Base-by-base conservation (phyloP, 176 grass and related monocot genomes). In the Areca catechu region DNA sequence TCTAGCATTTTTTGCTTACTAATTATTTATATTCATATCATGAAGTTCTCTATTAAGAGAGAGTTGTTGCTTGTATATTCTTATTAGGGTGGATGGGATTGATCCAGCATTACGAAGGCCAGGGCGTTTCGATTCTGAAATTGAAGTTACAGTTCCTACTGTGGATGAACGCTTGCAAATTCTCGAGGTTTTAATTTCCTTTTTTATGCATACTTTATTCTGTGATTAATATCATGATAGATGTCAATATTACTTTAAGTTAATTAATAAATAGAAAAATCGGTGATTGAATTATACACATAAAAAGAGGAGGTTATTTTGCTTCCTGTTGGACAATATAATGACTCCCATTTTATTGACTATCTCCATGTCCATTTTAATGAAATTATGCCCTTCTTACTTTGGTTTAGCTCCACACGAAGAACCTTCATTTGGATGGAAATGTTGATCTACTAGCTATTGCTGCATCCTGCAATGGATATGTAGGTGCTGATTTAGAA, bases 401-500 rank as follows among this genome's bases (percentile, higher is more conserved):
- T 72, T 56, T 75, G 51, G 22, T 81, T 27, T 70, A 96, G 92
- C 83, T 90, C 22, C 75, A 96, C 73, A 10, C 92, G 48, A 96
- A 82, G 48, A 79, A 74, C 67, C 71, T 85, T 61, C 50, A 66
- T 77, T 71, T 90, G 73, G 83, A 82, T 71, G 73, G 77, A 65
- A 79, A 60, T 66, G 83, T 90, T 16, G 72, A 96, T 79, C 86
- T 96, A 67, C 80, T 82, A 79, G 67, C 15, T 49, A 22, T 96
- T 50, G 83, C 83, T 67, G 76, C 80, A 24, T 90, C 58, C 24
- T 87, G 86, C 83, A 90, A 96, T 75, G 92, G 92, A 60, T 90
- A 85, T 72, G 92, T 88, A 60, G 92, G 86, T 54, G 86, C 92
- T 61, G 92, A 97, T 91, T 74, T 90, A 67, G 53, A 80, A 79